Evolutionary conservation across 1,284 basidiomycete genomes (phyloP).

Genomic region (Naganishia sp.): DNA sequence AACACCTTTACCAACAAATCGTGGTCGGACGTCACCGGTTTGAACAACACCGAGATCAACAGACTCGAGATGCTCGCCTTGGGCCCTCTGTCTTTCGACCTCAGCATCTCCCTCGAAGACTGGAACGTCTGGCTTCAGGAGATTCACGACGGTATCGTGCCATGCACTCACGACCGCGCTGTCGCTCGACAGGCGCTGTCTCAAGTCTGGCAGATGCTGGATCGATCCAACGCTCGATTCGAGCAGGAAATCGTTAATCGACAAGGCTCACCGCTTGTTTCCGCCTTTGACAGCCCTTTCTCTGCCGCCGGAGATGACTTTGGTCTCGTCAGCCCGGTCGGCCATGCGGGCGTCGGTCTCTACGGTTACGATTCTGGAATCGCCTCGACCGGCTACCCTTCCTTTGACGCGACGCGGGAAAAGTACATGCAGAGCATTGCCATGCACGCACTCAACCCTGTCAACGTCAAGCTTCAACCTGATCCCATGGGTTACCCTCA

Average conservation of each 20-base stretch:
- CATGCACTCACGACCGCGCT: conserved; percentile 29
- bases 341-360: conserved; percentile 1
- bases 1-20: conserved; percentile 91
- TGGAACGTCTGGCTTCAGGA: conserved; percentile 34
- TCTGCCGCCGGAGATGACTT: conserved; percentile 19
- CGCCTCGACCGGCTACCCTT: conserved; percentile 10
- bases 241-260: conserved; percentile 30
- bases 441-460: conserved; percentile 1
- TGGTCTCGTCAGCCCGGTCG: conserved; percentile 12
- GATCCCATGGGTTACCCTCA: conserved; percentile 16
- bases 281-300: conserved; percentile 15
- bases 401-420: conserved; percentile 21
- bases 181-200: conserved; percentile 27
- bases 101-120: conserved; percentile 26
- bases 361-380: conserved; percentile 9
- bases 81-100: conserved; percentile 39
- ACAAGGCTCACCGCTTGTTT: conserved; percentile 14
- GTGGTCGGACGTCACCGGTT: conserved; percentile 59
- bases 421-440: conserved; percentile 26
- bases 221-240: conserved; percentile 20
- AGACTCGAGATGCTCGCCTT: conserved; percentile 43
- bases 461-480: conserved; percentile 15
- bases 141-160: conserved; percentile 24
- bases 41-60: conserved; percentile 42
- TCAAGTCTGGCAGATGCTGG: conserved; percentile 30